Evolutionary conservation across 768 basidiomycete genomes (phyloP).

Genomic region (Rhodotorula graminis): DNA sequence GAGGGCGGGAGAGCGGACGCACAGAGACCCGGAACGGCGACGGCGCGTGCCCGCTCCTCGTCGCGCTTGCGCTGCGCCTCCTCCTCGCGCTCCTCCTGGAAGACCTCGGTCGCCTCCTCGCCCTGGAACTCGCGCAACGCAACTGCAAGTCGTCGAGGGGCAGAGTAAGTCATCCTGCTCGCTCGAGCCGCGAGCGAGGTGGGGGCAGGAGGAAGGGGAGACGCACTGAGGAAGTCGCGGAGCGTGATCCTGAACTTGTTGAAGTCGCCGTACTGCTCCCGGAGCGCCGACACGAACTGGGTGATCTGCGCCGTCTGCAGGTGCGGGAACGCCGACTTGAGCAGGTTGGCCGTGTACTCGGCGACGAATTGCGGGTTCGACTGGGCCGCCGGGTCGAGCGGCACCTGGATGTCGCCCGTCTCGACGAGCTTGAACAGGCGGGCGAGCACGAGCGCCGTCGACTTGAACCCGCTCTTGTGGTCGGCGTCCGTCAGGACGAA

Average conservation of each 20-base stretch:
- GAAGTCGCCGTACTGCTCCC: conserved; percentile 49
- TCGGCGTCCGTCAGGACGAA: conserved; percentile 96
- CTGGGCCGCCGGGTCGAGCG: conserved; percentile 68
- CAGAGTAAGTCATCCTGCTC: neutral
- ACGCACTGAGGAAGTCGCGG: conserved; percentile 78
- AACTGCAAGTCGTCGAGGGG: conserved; percentile 46
- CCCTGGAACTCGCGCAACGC: conserved; percentile 90
- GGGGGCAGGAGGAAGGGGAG: neutral
- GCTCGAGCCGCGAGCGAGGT: neutral
- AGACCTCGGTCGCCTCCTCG: conserved; percentile 73
- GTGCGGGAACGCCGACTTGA: conserved; percentile 87
- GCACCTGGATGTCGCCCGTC: conserved; percentile 68
- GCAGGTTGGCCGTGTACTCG: conserved; percentile 76
- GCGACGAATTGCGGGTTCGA: conserved; percentile 75
- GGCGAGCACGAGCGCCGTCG: conserved; percentile 62
- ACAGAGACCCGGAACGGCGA: conserved; percentile 88
- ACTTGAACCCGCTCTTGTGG: conserved; percentile 89
- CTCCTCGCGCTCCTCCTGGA: conserved; percentile 86
- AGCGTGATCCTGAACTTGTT: conserved; percentile 71
- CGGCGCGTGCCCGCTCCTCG: conserved; percentile 79
- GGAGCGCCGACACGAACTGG: conserved; percentile 49
- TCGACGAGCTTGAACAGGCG: conserved; percentile 91
- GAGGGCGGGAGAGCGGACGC: neutral
- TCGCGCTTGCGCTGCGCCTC: conserved; percentile 71
- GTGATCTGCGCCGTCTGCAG: conserved; percentile 61